Conservation (phyloP, 768 basidiomycete genomes). For the Termitomyces sp. region DNA sequence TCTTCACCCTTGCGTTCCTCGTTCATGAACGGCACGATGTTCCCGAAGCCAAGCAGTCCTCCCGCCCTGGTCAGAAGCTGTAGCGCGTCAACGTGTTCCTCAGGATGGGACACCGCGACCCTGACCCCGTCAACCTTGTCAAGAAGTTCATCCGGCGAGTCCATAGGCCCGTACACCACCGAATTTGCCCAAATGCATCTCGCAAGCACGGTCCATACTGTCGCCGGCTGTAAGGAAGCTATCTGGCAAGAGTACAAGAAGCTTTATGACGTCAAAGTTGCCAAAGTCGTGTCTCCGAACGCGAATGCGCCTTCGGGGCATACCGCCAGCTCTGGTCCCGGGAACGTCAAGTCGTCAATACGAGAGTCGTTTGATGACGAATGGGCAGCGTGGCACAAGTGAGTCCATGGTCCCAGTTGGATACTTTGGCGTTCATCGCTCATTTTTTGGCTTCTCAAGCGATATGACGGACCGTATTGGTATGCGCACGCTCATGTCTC, state of each 20-base stretch:
- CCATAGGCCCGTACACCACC: constrained; percentile 10
- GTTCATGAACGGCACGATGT: neutral
- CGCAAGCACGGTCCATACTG: constrained; percentile 49
- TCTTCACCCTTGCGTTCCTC: neutral
- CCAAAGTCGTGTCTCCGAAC: constrained; percentile 7
- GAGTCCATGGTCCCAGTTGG: constrained; percentile 16
- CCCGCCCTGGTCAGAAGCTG: neutral
- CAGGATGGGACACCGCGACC: neutral
- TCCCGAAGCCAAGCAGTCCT: neutral
- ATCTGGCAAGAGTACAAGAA: constrained; percentile 61
- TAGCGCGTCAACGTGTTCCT: constrained; percentile 1
- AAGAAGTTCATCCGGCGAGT: neutral
- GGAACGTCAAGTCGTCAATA: constrained; percentile 18
- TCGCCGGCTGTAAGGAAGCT: constrained; percentile 63
- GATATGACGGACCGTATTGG: constrained; percentile 74
- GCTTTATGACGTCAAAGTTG: constrained; percentile 28
- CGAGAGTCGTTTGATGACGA: constrained; percentile 61
- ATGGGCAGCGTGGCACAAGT: constrained; percentile 73
- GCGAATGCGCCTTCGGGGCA: constrained; percentile 1
- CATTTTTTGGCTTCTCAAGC: constrained; percentile 27
- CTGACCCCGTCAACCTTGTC: neutral
- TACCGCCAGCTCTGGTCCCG: constrained; percentile 1
- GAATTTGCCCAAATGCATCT: constrained; percentile 63
- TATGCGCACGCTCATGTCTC: constrained; percentile 46
- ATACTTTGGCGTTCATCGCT: neutral